Evolutionary conservation across 495 filamentous ascomycete species (phyloP).

Genomic region (Neohortaea acidophila): DNA sequence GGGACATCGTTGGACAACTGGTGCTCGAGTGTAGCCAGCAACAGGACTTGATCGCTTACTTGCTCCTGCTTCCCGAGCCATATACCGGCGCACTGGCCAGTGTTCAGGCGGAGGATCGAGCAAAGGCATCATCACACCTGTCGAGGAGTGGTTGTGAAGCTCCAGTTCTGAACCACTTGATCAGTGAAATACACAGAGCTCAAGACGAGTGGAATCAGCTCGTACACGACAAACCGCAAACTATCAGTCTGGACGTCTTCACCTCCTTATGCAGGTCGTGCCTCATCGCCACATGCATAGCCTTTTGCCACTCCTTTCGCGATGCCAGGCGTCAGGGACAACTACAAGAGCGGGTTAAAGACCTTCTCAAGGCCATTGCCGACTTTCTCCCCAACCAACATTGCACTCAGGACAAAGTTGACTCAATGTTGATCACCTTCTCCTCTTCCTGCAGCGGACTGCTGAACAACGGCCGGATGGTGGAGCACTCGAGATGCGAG

Average conservation of each 20-base stretch:
- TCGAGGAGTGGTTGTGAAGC: constrained; percentile 9
- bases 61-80: constrained; percentile 23
- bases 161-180: constrained; percentile 20
- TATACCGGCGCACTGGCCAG: neutral
- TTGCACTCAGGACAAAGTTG: constrained; percentile 24
- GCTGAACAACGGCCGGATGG: neutral
- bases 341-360: constrained; percentile 14
- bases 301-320: constrained; percentile 5
- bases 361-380: constrained; percentile 15
- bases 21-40: constrained; percentile 21
- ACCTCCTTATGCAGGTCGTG: constrained; percentile 19
- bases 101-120: constrained; percentile 1
- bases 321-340: constrained; percentile 16
- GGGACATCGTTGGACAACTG: constrained; percentile 29
- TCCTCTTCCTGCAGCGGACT: neutral
- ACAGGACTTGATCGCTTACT: constrained; percentile 24
- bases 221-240: constrained; percentile 14
- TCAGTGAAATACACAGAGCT: constrained; percentile 18
- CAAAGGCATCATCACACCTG: neutral
- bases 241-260: constrained; percentile 26
- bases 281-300: constrained; percentile 17
- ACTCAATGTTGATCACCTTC: constrained; percentile 18
- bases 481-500: constrained; percentile 1
- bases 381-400: constrained; percentile 17
- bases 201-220: constrained; percentile 18